Evolutionary conservation across 371 early-diverging fungal species (phyloP), one percentile per base, ranked within the genome.

Genomic region (Actinomortierella wolfii): DNA sequence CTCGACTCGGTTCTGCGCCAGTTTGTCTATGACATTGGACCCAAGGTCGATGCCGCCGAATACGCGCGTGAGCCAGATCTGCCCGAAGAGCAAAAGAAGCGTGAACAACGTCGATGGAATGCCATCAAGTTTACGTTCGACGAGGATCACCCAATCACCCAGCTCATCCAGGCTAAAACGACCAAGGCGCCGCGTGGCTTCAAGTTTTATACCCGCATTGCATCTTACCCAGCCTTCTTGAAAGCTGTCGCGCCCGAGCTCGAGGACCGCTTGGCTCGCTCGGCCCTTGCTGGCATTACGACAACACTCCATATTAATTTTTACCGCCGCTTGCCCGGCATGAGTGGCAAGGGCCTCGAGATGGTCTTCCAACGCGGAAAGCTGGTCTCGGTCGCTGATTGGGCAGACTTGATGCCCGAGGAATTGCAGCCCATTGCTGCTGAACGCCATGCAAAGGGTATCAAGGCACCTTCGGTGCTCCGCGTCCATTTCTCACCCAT

Each of bases 171-270:
- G 20, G 8, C 26, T 8, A 57, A 57, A 7, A 46, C 46, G 21
- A 55, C 28, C 9, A 26, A 41, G 29, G 40, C 23, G 23, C 11
- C 8, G 23, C 11, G 17, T 2, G 42, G 14, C 13, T 13, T 26
- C 40, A 49, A 44, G 14, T 40, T 68, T 42, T 68, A 59, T n/a
- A 63, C 61, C 41, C 69, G 69, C 14, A 63, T 68, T 39, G 54
- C 50, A 2, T 68, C 69, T 24, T 68, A 68, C 29, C 62, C 69
- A 6, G 56, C 52, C 13, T 68, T 68, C 24, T 39, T 68, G 44
- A 63, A 63, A 21, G 55, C 54, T 17, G 54, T 69, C 42, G 64
- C 64, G 0, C 60, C 70, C 0, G 47, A 47, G 14, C 60, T 69
- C 17, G 70, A 69, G 21, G 61, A 64, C 7, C 59, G 70, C 2